These are phyloP conservation scores for Euphorbia peplus DNA, from an alignment of 345 rosid species.

Conservation along the genomic window DNA sequence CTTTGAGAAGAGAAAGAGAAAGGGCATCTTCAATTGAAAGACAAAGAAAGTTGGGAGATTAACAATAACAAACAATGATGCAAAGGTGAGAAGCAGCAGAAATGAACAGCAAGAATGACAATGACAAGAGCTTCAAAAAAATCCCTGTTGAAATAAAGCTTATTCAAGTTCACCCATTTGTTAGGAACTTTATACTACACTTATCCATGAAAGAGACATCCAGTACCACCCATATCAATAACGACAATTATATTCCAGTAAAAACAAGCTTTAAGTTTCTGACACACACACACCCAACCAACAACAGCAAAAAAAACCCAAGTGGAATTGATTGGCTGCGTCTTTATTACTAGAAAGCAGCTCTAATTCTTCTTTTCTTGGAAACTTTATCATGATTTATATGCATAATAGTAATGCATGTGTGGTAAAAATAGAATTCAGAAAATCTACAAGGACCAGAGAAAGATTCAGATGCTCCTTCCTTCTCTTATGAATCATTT, in stretches of 20 bases:
- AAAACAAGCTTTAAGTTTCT: not conserved
- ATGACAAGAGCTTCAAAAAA: not conserved
- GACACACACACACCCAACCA: no score
- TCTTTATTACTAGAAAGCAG: not conserved
- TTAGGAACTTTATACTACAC: not conserved
- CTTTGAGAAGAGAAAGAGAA: no score
- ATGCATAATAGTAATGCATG: no score
- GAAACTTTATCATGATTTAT: not conserved
- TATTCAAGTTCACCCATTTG: not conserved
- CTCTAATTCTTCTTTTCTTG: not conserved
- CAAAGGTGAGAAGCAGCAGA: not conserved
- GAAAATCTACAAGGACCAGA: no score
- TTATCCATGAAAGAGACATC: not conserved
- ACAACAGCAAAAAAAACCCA: not conserved
- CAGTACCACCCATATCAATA: not conserved
- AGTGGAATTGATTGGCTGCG: not conserved
- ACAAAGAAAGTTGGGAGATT: no score
- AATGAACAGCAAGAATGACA: not conserved
- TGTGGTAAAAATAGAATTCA: no score
- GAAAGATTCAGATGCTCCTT: no score
- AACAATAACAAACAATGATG: not conserved
- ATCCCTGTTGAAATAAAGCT: not conserved
- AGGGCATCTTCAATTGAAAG: not conserved
- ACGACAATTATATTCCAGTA: not conserved
- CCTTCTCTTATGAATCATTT: no score